Base-by-base conservation (phyloP, 129 eudicot species). In the Calendula officinalis region DNA sequence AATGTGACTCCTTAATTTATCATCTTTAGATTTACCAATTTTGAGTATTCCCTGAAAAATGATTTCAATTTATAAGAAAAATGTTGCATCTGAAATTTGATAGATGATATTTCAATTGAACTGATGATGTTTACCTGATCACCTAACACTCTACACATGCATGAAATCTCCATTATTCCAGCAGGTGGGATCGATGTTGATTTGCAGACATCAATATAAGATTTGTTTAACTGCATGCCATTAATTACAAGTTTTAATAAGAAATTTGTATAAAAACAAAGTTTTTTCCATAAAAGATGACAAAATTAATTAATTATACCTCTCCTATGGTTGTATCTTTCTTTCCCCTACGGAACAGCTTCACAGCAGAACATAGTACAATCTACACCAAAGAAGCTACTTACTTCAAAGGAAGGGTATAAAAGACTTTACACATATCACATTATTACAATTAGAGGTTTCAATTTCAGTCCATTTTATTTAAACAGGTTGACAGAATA, bases 301-400 rank as follows among this genome's bases (percentile, higher is more conserved):
- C 35, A 30, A 9, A 9, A 10, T 16, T 12, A 54, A 22, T 60
- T 45, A 42, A 65, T 9, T 48, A 48, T 89, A 94, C 99, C 99
- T 94, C 99, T 61, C 90, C 90, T 5, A 86, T 64, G 15, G 90
- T 82, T 37, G 97, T 75, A 79, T 83, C 97, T 75, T 94, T 94
- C 74, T 86, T 89, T 52, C 83, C 83, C 66, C 64, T 82, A 10
- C 97, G 90, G 67, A 89, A 86, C 67, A 86, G 90, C 90, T 86
- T 89, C 73, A 82, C 95, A 22, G 86, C 88, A 44, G 99, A 94
- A 75, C 99, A 94, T 1, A 94, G 94, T 50, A 94, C 72, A 60
- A 94, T 83, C 99, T 94, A 82, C 50, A 53, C 39, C 68, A 76
- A 69, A 65, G 48, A 46, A 47, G 37, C 12, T 9, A 5, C 33